Evolutionary conservation across 2,329 filamentous ascomycete genomes (phyloP).

Genomic region (Calonectria pteridis): DNA sequence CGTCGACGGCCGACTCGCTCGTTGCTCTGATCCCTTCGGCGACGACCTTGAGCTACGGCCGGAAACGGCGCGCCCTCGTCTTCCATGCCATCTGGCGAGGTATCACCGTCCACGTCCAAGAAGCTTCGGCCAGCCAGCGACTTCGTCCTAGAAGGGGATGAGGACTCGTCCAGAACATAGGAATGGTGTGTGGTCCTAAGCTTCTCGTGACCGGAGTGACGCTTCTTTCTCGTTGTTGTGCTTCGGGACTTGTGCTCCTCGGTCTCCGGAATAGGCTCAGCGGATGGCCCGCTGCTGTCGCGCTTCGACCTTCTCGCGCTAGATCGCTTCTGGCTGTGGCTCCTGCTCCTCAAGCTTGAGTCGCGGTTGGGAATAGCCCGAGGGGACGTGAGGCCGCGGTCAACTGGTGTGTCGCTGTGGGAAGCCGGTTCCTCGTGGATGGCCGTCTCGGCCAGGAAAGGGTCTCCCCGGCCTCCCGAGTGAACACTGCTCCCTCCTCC

Average conservation of each 20-base stretch:
- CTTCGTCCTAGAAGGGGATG: constrained; percentile 32
- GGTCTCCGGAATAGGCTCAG: constrained; percentile 59
- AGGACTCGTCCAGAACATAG: constrained; percentile 39
- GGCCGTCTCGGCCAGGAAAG: constrained; percentile 64
- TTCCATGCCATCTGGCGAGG: constrained; percentile 47
- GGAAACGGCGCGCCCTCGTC: constrained; percentile 80
- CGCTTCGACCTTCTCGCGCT: constrained; percentile 64
- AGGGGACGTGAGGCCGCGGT: constrained; percentile 51
- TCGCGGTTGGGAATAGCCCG: constrained; percentile 74
- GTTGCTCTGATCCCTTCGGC: constrained; percentile 61
- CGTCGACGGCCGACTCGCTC: constrained; percentile 60
- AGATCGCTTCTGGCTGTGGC: constrained; percentile 64
- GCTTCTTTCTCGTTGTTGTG: constrained; percentile 31
- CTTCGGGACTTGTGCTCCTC: constrained; percentile 49
- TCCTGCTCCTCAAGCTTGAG: constrained; percentile 74
- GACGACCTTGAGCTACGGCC: constrained; percentile 72
- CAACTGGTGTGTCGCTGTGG: constrained; percentile 43
- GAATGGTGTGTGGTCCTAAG: constrained; percentile 28
- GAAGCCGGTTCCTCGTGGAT: constrained; percentile 67
- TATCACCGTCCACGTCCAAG: constrained; percentile 49
- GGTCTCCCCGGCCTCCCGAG: constrained; percentile 56
- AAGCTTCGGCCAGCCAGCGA: constrained; percentile 37
- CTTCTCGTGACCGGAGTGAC: constrained; percentile 25
- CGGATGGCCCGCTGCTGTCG: constrained; percentile 55
- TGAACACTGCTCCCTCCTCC: constrained; percentile 54